These are phyloP conservation scores for Blastobotrys raffinosifermentans DNA, from an alignment of 1,139 yeast species.

Conservation along the genomic window DNA sequence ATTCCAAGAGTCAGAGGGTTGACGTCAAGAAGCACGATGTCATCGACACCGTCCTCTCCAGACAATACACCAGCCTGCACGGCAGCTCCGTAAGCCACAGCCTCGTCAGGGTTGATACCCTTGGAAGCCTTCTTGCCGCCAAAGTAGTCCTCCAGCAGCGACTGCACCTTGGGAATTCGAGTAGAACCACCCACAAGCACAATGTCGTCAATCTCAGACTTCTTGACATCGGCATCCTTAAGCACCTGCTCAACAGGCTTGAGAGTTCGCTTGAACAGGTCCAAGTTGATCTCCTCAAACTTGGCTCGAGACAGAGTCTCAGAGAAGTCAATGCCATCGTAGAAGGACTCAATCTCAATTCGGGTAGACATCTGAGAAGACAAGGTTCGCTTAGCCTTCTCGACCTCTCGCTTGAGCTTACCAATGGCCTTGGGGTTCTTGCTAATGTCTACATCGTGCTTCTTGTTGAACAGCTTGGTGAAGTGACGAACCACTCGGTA, in stretches of 20 bases:
- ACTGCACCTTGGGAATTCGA: slow-evolving; percentile 96
- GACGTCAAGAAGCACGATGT: slow-evolving; percentile 81
- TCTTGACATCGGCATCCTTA: slow-evolving; percentile 79
- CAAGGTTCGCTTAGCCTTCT: slow-evolving; percentile 92
- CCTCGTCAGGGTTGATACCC: slow-evolving; percentile 97
- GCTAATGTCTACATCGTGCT: slow-evolving; percentile 71
- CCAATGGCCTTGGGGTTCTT: slow-evolving; percentile 75
- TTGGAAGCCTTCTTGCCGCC: slow-evolving; percentile 91
- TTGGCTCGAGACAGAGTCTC: slow-evolving; percentile 92
- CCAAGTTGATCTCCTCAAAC: slow-evolving; percentile 88
- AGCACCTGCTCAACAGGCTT: slow-evolving; percentile 92
- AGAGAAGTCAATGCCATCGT: slow-evolving; percentile 91
- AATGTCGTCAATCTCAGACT: slow-evolving; percentile 81
- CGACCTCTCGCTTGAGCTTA: slow-evolving; percentile 91
- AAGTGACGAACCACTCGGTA: slow-evolving; percentile 83
- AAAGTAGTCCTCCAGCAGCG: slow-evolving; percentile 78
- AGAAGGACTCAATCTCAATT: slow-evolving; percentile 91
- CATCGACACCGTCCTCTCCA: slow-evolving; percentile 81
- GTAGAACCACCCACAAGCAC: slow-evolving; percentile 97
- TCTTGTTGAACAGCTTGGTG: slow-evolving; percentile 80
- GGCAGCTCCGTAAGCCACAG: slow-evolving; percentile 97
- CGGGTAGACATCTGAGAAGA: slow-evolving; percentile 87
- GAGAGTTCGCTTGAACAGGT: slow-evolving; percentile 80
- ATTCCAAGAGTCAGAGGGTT: slow-evolving; percentile 94
- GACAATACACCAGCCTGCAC: slow-evolving; percentile 95